These are phyloP conservation scores for Saccharomycopsis fermentans DNA, from an alignment of 805 yeast genomes.

Conservation along the genomic window DNA sequence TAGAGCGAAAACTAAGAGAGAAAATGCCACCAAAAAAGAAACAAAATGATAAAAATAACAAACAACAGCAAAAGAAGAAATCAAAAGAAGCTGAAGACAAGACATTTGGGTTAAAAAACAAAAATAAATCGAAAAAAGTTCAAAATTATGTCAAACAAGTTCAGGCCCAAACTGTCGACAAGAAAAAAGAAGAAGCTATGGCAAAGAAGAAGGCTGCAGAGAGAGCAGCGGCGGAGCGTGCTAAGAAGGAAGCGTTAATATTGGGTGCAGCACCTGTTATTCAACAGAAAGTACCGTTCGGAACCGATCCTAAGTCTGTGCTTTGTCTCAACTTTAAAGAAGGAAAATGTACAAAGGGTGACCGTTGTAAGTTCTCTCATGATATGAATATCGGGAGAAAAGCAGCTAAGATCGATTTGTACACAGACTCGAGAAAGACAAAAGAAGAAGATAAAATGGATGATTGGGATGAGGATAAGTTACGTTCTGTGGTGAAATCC, in stretches of 20 bases:
- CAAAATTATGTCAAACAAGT: constrained; percentile 64
- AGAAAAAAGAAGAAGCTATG: constrained; percentile 37
- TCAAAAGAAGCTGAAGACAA: constrained; percentile 65
- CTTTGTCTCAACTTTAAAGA: constrained; percentile 84
- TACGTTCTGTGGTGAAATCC: constrained; percentile 73
- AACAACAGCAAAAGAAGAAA: constrained; percentile 47
- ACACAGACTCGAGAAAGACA: constrained; percentile 70
- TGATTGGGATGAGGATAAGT: constrained; percentile 92
- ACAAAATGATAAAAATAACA: constrained; percentile 48
- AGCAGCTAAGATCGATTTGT: constrained; percentile 82
- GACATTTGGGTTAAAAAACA: constrained; percentile 92
- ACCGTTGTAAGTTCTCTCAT: constrained; percentile 85
- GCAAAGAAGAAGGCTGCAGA: constrained; percentile 73
- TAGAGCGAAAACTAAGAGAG: not conserved
- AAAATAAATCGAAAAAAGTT: constrained; percentile 87
- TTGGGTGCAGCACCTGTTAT: constrained; percentile 44
- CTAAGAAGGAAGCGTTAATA: constrained; percentile 71
- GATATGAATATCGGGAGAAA: constrained; percentile 79
- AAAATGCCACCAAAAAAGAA: constrained; percentile 54
- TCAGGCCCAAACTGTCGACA: constrained; percentile 47
- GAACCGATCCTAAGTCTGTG: constrained; percentile 93
- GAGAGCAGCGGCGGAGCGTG: constrained; percentile 85
- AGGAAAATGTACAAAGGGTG: constrained; percentile 74
- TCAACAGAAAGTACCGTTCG: constrained; percentile 86
- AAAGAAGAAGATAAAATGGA: constrained; percentile 87